Percentiles rank a stretch among this genome's conserved stretches.
These are phyloP conservation scores for Fraxinus dipetala DNA, from an alignment of 305 asterid species.

Conservation along the genomic window DNA sequence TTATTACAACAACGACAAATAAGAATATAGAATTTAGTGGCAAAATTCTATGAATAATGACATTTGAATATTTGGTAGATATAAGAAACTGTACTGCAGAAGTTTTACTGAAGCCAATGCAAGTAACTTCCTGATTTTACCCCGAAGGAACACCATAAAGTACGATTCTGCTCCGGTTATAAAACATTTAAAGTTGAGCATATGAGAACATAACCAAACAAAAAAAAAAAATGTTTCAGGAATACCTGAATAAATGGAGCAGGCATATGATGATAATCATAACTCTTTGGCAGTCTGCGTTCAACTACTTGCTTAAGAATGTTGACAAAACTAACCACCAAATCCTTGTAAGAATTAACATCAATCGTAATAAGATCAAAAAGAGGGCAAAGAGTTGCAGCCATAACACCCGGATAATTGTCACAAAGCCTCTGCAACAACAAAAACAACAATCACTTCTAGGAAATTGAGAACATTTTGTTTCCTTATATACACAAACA, in stretches of 20 bases:
- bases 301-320: slow-evolving; percentile 98
- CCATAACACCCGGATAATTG: slow-evolving; percentile 99
- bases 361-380: slow-evolving; percentile 75
- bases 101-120: not conserved
- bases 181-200: not conserved
- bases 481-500: slow-evolving; percentile 12
- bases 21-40: not conserved
- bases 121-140: slow-evolving; percentile 13
- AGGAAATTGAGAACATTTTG: slow-evolving; percentile 1
- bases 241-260: slow-evolving; percentile 97
- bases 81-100: not conserved
- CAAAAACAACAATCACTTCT: slow-evolving; percentile 15
- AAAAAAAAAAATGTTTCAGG: not conserved
- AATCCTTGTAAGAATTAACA: slow-evolving; percentile 74
- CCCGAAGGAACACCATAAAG: not conserved
- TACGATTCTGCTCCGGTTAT: not conserved
- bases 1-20: not conserved
- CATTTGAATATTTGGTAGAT: not conserved
- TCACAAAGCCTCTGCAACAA: slow-evolving; percentile 84
- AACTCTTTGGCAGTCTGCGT: slow-evolving; percentile 89
- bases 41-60: not conserved
- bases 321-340: slow-evolving; percentile 83
- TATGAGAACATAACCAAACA: not conserved
- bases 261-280: slow-evolving; percentile 98
- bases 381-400: slow-evolving; percentile 93